A percentile compares a stretch with the other conserved stretches of the same genome.
phyloP scores from a whole-genome alignment of 345 rosid species.

The Eucalyptus sideroxylon region DNA sequence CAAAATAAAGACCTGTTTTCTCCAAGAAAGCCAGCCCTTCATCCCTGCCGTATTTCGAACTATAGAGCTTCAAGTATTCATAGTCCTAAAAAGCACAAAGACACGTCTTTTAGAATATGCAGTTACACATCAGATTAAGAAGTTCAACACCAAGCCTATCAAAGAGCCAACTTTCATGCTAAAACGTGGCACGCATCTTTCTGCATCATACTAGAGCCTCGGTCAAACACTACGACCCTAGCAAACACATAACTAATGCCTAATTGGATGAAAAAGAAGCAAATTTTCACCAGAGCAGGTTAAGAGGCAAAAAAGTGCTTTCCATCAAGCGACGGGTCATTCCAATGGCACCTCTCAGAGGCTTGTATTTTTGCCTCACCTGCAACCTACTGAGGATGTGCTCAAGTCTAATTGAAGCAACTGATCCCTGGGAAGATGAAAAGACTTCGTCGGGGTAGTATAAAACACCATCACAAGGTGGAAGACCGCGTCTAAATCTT shows the following conservation, averaged over 20 bases:
- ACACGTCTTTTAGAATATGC: not conserved
- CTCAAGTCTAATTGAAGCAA: conserved; percentile 81
- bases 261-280: not conserved
- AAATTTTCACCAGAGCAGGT: not conserved
- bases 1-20: conserved; percentile 73
- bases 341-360: not conserved
- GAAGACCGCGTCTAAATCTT: conserved; percentile 78
- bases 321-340: not conserved
- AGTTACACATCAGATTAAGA: not conserved
- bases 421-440: conserved; percentile 65
- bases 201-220: not conserved
- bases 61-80: conserved; percentile 69
- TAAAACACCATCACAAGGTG: conserved; percentile 88
- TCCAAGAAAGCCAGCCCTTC: conserved; percentile 67
- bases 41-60: conserved; percentile 63
- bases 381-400: conserved; percentile 85
- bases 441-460: conserved; percentile 88
- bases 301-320: not conserved
- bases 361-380: conserved; percentile 17
- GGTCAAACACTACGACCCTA: not conserved
- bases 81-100: conserved; percentile 28
- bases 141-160: not conserved
- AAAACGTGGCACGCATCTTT: not conserved
- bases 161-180: not conserved
- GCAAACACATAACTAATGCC: not conserved